Percentiles rank a stretch among this genome's conserved stretches.
phyloP scores from a whole-genome alignment of 129 eudicot genomes.

The Centrapalus pauciflorus region DNA sequence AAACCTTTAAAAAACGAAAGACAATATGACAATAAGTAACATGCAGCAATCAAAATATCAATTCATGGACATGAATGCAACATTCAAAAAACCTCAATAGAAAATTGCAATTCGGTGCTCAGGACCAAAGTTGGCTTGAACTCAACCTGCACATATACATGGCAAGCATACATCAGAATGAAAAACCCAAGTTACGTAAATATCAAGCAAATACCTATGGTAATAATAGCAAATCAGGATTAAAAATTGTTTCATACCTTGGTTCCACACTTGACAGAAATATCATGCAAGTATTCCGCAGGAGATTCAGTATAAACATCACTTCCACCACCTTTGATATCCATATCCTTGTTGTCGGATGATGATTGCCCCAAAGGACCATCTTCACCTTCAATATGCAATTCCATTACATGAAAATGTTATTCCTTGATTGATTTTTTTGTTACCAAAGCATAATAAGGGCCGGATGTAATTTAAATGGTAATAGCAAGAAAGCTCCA shows the following conservation, averaged over 20 bases:
- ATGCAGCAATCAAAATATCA: not conserved
- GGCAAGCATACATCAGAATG: not conserved
- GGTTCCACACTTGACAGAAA: slow-evolving; percentile 77
- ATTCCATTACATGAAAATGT: too few species aligned
- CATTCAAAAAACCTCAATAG: slow-evolving; percentile 49
- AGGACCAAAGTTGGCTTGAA: slow-evolving; percentile 53
- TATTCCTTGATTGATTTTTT: too few species aligned
- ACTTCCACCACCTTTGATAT: slow-evolving; percentile 50
- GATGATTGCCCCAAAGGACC: slow-evolving; percentile 48
- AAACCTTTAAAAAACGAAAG: slow-evolving; percentile 62
- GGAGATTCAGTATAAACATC: slow-evolving; percentile 54
- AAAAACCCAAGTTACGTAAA: too few species aligned
- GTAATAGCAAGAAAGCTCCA: too few species aligned
- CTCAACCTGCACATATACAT: slow-evolving; percentile 57
- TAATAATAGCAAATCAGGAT: not conserved
- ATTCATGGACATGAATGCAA: not conserved
- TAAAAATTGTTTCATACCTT: slow-evolving; percentile 46
- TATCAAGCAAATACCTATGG: too few species aligned
- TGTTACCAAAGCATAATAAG: too few species aligned
- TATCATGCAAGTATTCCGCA: slow-evolving; percentile 63
- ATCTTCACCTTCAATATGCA: slow-evolving; percentile 55
- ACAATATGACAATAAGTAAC: not conserved
- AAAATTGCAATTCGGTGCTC: slow-evolving; percentile 53
- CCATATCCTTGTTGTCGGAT: slow-evolving; percentile 62
- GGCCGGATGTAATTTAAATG: too few species aligned